Conservation (phyloP, 352 stramenopile genomes). For the Globisporangium cylindrosporum region DNA sequence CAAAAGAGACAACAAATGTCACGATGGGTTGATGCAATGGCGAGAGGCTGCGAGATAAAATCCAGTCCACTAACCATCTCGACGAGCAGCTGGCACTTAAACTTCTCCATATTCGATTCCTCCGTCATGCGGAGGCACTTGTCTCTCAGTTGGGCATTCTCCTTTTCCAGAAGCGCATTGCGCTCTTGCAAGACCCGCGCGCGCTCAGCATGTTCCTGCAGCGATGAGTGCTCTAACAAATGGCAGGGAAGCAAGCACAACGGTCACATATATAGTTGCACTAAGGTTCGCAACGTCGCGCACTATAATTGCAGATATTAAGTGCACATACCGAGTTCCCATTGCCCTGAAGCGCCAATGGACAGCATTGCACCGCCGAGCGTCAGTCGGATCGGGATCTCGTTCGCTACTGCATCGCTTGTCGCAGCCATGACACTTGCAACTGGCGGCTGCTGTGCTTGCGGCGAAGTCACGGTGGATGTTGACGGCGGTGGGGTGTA, state of each 20-base stretch:
- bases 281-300: background rate
- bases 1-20: too few relatives aligned
- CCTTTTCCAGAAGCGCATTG: slow-evolving; percentile 47
- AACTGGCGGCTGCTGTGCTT: background rate
- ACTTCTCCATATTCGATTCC: slow-evolving; percentile 87
- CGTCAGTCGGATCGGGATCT: slow-evolving; percentile 65
- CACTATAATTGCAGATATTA: background rate
- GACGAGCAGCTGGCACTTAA: slow-evolving; percentile 84
- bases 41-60: too few relatives aligned
- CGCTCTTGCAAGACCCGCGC: slow-evolving; percentile 34
- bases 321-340: slow-evolving; percentile 56
- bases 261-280: background rate
- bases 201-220: slow-evolving; percentile 42
- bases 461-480: background rate
- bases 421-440: slow-evolving; percentile 1
- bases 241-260: background rate
- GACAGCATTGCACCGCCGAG: slow-evolving; percentile 52
- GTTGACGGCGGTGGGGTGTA: background rate
- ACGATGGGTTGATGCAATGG: too few relatives aligned
- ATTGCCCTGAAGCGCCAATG: slow-evolving; percentile 43
- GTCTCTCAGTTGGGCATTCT: slow-evolving; percentile 62
- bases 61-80: slow-evolving; percentile 60
- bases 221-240: slow-evolving; percentile 47
- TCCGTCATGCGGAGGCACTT: slow-evolving; percentile 60
- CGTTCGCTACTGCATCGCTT: slow-evolving; percentile 15